Percentiles rank a stretch among this genome's conserved stretches.
These are phyloP conservation scores for Umbellularia californica DNA, from an alignment of 164 flowering plant genomes.

Conservation along the genomic window DNA sequence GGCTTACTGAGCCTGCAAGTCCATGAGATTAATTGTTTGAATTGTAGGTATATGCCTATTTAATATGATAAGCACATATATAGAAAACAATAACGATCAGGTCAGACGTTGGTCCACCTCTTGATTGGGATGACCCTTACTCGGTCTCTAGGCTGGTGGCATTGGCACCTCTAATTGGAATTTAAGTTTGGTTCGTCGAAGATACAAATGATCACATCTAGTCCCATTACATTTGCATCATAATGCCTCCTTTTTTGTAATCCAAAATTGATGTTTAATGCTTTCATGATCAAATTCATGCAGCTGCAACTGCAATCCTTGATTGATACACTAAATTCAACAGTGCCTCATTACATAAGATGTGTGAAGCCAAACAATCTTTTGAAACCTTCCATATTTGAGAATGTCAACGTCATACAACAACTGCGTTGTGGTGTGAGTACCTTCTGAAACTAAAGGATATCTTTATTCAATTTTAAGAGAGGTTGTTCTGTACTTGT, in stretches of 20 bases:
- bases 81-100: background rate
- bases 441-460: slow-evolving; percentile 11
- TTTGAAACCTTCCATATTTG: slow-evolving; percentile 62
- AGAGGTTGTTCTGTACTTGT: background rate
- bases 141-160: background rate
- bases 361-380: slow-evolving; percentile 87
- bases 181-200: background rate
- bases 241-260: background rate
- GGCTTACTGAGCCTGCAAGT: no score
- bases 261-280: background rate
- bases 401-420: slow-evolving; percentile 67
- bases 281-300: slow-evolving; percentile 5
- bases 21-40: no score
- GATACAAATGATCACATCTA: background rate
- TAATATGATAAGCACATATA: no score
- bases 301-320: slow-evolving; percentile 83
- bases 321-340: slow-evolving; percentile 80
- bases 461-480: slow-evolving; percentile 1
- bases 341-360: slow-evolving; percentile 86
- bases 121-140: background rate
- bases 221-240: background rate
- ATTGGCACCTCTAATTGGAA: background rate
- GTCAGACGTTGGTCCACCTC: background rate
- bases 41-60: no score
- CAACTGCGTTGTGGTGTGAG: slow-evolving; percentile 95